Evolutionary conservation across 257 asterid species (phyloP).

Genomic region (Solanum commersonii): DNA sequence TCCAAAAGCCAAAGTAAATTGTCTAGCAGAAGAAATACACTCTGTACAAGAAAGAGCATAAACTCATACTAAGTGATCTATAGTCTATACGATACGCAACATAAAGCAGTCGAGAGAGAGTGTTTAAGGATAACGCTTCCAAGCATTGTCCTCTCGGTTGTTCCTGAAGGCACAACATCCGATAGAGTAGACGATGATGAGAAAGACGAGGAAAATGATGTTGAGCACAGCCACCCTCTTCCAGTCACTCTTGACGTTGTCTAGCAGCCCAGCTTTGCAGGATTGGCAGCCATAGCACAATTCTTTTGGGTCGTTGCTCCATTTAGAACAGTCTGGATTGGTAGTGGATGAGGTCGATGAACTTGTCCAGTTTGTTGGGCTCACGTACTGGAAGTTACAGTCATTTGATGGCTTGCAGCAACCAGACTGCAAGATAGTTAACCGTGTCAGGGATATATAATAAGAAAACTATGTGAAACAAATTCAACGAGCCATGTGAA

Average conservation of each 20-base stretch:
- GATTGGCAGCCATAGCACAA: constrained; percentile 72
- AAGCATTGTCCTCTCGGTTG: constrained; percentile 63
- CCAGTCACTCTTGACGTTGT: constrained; percentile 77
- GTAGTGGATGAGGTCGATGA: not conserved
- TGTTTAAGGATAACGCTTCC: constrained; percentile 76
- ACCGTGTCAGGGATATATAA: not conserved
- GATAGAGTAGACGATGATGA: constrained; percentile 67
- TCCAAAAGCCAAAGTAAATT: not conserved
- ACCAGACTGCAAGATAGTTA: constrained; percentile 53
- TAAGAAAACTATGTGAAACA: not conserved
- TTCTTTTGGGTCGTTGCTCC: constrained; percentile 45
- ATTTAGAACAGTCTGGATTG: constrained; percentile 49
- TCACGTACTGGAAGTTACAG: constrained; percentile 56
- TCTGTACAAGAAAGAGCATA: not conserved
- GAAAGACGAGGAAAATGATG: constrained; percentile 56
- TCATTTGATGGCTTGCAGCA: constrained; percentile 86
- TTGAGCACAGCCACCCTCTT: constrained; percentile 68
- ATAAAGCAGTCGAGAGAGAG: not conserved
- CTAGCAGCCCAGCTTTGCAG: constrained; percentile 89
- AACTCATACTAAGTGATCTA: not conserved
- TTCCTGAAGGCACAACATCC: constrained; percentile 88
- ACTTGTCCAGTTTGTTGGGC: constrained; percentile 76
- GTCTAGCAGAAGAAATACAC: not conserved
- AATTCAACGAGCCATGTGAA: not conserved
- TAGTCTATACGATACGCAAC: not conserved